Percentiles rank a stretch among this genome's conserved stretches.
Conservation (phyloP, 1,139 yeast genomes). For the Magnusiomyces ingens region DNA sequence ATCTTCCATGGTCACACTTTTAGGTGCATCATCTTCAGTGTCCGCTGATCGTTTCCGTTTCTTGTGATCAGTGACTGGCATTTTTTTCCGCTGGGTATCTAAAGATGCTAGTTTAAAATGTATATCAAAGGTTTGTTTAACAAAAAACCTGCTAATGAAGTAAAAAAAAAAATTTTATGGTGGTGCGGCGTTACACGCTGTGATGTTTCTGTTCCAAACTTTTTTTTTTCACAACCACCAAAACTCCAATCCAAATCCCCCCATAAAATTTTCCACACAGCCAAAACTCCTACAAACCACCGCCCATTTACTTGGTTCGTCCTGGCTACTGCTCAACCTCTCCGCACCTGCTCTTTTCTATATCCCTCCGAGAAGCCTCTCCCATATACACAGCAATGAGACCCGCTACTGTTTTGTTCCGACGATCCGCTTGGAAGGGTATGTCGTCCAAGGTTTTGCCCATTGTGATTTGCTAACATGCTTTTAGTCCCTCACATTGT, state of each 20-base stretch:
- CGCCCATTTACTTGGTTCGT: not conserved
- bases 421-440: conserved; percentile 78
- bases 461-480: not conserved
- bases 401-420: conserved; percentile 47
- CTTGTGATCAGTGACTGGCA: not conserved
- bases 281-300: not conserved
- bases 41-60: conserved; percentile 16
- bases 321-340: too few relatives aligned
- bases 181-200: conserved; percentile 13
- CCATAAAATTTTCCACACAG: not conserved
- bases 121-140: not conserved
- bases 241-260: too few relatives aligned
- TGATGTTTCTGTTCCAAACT: not conserved
- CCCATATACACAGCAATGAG: conserved; percentile 40
- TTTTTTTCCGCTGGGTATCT: conserved; percentile 3
- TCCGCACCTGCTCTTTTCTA: not conserved
- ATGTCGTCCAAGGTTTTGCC: not conserved
- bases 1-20: conserved; percentile 13
- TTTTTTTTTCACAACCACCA: too few relatives aligned
- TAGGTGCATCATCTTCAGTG: conserved; percentile 20
- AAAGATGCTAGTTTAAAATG: conserved; percentile 5
- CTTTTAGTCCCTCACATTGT: conserved; percentile 81
- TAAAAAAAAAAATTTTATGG: conserved; percentile 3
- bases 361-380: too few relatives aligned
- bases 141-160: not conserved